Evolutionary conservation across 306 rosid genomes (phyloP).

Genomic region (Parietaria judaica): DNA sequence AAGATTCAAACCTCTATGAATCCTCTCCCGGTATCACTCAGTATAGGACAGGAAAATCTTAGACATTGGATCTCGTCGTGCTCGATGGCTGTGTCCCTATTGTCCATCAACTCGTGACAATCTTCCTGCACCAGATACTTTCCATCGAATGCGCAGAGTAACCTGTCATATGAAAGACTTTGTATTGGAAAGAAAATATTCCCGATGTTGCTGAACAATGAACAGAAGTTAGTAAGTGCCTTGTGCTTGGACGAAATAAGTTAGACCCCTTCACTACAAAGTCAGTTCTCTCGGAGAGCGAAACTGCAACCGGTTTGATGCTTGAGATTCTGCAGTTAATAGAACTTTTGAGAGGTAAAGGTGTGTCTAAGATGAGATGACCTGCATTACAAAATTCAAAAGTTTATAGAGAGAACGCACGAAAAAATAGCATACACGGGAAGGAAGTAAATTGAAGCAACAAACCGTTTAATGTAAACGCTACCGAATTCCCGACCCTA

Average conservation of each 20-base stretch:
- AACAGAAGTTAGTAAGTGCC: conserved; percentile 26
- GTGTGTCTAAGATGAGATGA: conserved; percentile 63
- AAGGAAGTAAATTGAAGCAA: not conserved
- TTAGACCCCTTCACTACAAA: conserved; percentile 71
- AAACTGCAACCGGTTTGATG: conserved; percentile 76
- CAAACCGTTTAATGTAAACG: conserved; percentile 69
- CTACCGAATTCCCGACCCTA: conserved; percentile 61
- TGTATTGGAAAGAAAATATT: not conserved
- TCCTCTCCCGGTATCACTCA: conserved; percentile 67
- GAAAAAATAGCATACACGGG: too few species aligned
- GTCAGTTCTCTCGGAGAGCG: conserved; percentile 40
- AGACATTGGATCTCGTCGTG: conserved; percentile 53
- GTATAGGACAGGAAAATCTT: conserved; percentile 61
- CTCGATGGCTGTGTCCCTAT: conserved; percentile 27
- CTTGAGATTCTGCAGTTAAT: conserved; percentile 47
- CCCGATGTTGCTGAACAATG: too few species aligned
- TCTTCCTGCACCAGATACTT: conserved; percentile 60
- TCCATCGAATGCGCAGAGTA: conserved; percentile 83
- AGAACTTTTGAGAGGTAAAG: conserved; percentile 44
- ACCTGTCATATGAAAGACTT: conserved; percentile 40
- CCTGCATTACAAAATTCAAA: conserved; percentile 38
- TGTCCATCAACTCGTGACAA: conserved; percentile 48
- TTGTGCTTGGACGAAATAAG: conserved; percentile 44
- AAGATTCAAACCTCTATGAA: conserved; percentile 69
- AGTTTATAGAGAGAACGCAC: too few species aligned